These are phyloP conservation scores for Papiliotrema fonsecae DNA, from an alignment of 1,284 basidiomycete genomes.

Conservation along the genomic window DNA sequence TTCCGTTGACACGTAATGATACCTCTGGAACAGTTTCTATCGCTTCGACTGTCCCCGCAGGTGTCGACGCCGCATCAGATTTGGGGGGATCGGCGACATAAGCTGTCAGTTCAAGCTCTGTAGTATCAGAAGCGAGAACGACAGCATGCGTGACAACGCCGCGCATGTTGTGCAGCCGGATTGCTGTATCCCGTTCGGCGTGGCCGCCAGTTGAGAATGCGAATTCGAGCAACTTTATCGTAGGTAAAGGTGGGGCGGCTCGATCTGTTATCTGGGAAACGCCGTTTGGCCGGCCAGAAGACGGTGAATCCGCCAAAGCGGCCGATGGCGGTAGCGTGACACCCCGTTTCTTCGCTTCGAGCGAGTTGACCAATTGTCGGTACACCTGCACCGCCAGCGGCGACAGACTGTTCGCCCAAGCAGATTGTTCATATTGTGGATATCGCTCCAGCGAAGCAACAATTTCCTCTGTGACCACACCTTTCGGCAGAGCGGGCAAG, in stretches of 20 bases:
- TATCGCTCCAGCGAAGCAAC: conserved; percentile 39
- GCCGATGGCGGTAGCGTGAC: neutral
- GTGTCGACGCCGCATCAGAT: neutral
- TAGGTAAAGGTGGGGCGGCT: conserved; percentile 19
- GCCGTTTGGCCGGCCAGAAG: conserved; percentile 8
- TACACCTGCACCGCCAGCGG: conserved; percentile 30
- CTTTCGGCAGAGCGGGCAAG: conserved; percentile 36
- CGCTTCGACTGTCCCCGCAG: neutral
- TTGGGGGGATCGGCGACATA: conserved; percentile 19
- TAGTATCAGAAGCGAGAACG: conserved; percentile 25
- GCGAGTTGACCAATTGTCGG: conserved; percentile 27
- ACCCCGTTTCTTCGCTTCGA: conserved; percentile 29
- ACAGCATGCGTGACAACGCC: conserved; percentile 42
- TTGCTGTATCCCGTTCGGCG: conserved; percentile 11
- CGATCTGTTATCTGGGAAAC: conserved; percentile 5
- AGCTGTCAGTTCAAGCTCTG: conserved; percentile 40
- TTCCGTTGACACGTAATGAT: conserved; percentile 15
- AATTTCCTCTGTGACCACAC: conserved; percentile 42
- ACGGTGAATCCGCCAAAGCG: conserved; percentile 5
- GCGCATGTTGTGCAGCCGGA: conserved; percentile 37
- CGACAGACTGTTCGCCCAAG: conserved; percentile 34
- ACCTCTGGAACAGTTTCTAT: conserved; percentile 1
- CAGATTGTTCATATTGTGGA: conserved; percentile 35
- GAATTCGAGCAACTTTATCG: conserved; percentile 28
- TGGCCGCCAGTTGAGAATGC: conserved; percentile 11